Evolutionary conservation across 768 basidiomycete species (phyloP).

Genomic region (Termitomyces eurrhizus): DNA sequence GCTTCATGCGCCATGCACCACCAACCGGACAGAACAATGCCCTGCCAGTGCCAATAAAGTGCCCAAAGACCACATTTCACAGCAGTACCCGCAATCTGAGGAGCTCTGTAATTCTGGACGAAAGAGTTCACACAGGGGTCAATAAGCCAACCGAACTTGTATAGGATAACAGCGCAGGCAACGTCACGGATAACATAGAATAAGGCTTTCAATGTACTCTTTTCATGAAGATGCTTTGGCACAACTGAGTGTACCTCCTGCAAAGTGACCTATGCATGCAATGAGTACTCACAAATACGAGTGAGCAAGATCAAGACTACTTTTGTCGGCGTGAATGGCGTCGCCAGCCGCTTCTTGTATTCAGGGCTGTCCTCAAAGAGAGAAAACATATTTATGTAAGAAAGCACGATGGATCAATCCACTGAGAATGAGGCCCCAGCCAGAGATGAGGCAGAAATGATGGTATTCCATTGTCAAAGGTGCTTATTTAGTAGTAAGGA

Average conservation of each 20-base stretch:
- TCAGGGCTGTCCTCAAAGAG: neutral
- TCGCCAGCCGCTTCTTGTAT: neutral
- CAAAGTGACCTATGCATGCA: constrained; percentile 34
- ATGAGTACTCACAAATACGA: neutral
- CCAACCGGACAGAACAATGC: too few species aligned
- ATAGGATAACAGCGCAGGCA: too few species aligned
- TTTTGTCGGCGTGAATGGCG: neutral
- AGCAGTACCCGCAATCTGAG: too few species aligned
- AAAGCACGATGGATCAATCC: neutral
- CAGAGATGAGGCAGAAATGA: neutral
- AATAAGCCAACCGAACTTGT: too few species aligned
- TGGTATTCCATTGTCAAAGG: neutral
- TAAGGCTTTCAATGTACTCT: too few species aligned
- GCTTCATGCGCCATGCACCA: too few species aligned
- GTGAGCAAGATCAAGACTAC: neutral
- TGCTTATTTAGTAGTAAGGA: neutral
- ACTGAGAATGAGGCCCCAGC: neutral
- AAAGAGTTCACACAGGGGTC: too few species aligned
- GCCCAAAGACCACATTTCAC: too few species aligned
- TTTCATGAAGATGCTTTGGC: constrained; percentile 27
- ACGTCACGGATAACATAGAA: too few species aligned
- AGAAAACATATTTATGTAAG: neutral
- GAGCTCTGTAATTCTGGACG: too few species aligned
- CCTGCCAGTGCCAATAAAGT: too few species aligned
- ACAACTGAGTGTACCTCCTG: constrained; percentile 47